Conservation (phyloP, 1,284 basidiomycete species). For the Microbotryum lychnidis-dioicae region DNA sequence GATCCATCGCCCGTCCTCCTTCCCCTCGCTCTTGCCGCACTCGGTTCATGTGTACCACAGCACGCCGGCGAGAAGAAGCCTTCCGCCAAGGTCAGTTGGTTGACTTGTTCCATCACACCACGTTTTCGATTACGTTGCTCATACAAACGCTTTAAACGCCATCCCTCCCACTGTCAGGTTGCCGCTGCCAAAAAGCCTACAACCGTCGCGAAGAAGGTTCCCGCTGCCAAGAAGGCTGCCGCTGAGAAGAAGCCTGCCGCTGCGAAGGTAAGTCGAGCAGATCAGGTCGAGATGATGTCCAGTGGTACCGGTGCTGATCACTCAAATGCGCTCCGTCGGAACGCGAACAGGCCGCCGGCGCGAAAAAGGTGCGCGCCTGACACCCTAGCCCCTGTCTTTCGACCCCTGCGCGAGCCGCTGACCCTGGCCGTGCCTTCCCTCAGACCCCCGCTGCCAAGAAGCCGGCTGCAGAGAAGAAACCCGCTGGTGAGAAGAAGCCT, state of each 20-base stretch:
- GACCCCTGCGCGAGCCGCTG: too few species aligned
- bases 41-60: too few species aligned
- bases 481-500: neutral
- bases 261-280: neutral
- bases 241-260: conserved; percentile 5
- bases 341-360: neutral
- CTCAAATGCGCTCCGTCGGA: neutral
- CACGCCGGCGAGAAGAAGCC: neutral
- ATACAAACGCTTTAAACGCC: neutral
- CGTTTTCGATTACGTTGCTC: neutral
- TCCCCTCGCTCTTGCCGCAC: too few species aligned
- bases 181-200: conserved; percentile 3
- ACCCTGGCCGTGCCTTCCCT: too few species aligned
- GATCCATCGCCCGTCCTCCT: too few species aligned
- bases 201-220: conserved; percentile 10
- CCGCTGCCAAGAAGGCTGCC: conserved; percentile 2
- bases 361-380: conserved; percentile 5
- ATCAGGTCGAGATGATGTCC: too few species aligned
- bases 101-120: too few species aligned
- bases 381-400: neutral
- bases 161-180: neutral
- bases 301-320: too few species aligned
- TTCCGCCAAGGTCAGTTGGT: neutral
- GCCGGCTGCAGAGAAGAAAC: neutral
- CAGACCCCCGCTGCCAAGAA: neutral